phyloP scores from a whole-genome alignment of 306 rosid species.

The Quercus wislizeni region DNA sequence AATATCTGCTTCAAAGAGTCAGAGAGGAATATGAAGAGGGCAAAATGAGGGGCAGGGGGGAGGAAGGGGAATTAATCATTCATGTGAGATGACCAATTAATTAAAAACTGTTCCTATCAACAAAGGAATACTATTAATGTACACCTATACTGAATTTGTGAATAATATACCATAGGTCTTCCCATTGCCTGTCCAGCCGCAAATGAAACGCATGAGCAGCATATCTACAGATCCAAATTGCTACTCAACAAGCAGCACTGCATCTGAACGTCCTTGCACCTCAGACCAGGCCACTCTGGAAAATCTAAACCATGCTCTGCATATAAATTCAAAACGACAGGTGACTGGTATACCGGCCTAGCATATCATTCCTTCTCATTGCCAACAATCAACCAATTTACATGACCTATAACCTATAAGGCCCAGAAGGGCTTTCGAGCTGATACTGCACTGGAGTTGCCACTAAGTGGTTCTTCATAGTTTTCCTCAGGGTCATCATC shows the following conservation, averaged over 20 bases:
- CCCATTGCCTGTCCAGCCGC: conserved; percentile 5
- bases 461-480: conserved; percentile 38
- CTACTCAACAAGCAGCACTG: conserved; percentile 15
- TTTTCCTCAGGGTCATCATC: conserved; percentile 70
- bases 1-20: too few species aligned
- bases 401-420: conserved; percentile 32
- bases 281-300: background rate
- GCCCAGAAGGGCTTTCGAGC: conserved; percentile 91
- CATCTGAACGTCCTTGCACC: conserved; percentile 19
- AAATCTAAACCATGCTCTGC: conserved; percentile 14
- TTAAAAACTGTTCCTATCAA: conserved; percentile 5
- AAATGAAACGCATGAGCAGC: background rate
- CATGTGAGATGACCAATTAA: background rate
- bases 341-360: conserved; percentile 22
- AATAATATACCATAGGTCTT: conserved; percentile 19
- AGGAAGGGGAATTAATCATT: background rate
- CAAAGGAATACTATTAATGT: conserved; percentile 15
- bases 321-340: background rate
- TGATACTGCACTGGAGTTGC: conserved; percentile 25
- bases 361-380: background rate
- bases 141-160: conserved; percentile 17
- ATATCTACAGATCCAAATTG: conserved; percentile 5
- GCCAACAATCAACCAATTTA: conserved; percentile 15
- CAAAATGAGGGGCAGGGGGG: background rate
- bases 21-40: too few species aligned